Percentiles rank a stretch among this genome's conserved stretches.
These are phyloP conservation scores for Ophiognomonia clavigignenti-juglandacearum DNA, from an alignment of 2,329 filamentous ascomycete genomes.

Conservation along the genomic window DNA sequence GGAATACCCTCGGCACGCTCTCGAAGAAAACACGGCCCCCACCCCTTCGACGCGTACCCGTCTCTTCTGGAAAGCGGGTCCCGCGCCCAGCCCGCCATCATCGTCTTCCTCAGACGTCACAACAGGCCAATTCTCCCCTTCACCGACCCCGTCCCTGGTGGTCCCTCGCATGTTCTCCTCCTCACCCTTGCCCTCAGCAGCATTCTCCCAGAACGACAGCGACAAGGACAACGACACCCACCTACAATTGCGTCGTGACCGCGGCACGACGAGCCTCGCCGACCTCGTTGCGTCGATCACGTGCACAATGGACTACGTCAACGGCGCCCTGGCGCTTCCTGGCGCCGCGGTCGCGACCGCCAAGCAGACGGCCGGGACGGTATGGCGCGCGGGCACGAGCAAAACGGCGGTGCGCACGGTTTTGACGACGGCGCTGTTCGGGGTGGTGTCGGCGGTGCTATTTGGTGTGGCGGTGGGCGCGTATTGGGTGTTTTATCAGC, in stretches of 20 bases:
- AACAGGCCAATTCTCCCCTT: neutral
- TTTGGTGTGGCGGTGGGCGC: conserved; percentile 43
- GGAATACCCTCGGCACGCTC: neutral
- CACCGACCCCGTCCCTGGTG: too few species aligned
- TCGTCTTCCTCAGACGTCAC: neutral
- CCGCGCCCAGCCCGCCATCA: neutral
- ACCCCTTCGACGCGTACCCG: neutral
- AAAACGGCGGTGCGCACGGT: conserved; percentile 45
- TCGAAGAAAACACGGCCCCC: neutral
- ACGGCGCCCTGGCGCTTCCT: neutral
- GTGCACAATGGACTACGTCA: conserved; percentile 12
- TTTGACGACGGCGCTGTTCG: conserved; percentile 42
- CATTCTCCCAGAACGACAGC: too few species aligned
- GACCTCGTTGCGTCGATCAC: neutral
- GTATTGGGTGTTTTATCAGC: conserved; percentile 50
- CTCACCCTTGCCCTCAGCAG: too few species aligned
- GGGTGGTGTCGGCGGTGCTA: conserved; percentile 36
- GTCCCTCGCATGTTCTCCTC: too few species aligned
- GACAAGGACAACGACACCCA: too few species aligned
- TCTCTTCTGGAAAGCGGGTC: neutral
- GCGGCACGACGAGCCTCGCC: too few species aligned
- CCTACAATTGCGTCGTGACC: too few species aligned
- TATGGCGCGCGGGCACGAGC: conserved; percentile 40
- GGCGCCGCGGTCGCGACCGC: neutral
- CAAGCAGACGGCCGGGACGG: conserved; percentile 24